Base-by-base conservation (phyloP, 805 yeast genomes). In the Saccharomycopsis fibuligera region DNA sequence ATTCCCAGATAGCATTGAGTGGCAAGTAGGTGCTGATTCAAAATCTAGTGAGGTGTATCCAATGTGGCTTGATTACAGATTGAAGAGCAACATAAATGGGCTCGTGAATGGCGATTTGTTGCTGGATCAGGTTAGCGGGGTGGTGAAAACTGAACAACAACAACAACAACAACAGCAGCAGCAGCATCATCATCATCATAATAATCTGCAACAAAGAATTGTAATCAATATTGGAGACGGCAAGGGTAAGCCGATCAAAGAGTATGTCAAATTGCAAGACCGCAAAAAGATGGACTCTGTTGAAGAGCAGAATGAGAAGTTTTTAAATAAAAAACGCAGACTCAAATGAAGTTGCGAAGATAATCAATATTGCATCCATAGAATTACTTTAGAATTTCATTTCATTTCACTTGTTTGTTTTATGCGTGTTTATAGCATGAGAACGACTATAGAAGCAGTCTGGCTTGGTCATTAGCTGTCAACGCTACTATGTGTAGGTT, bases 161-260 rank as follows among this genome's bases (percentile, higher is more conserved):
- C 1, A 30, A 49, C 3, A 29, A 38, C 12, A 23, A 37, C 5
- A 56, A 68, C 41, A 60, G 62, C 0, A 38, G 44, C 2, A 29
- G n/a, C n/a, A n/a, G n/a, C n/a, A n/a, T n/a, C n/a, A n/a, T n/a
- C n/a, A n/a, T n/a, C n/a, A n/a, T n/a, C 55, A 5, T 41, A 49
- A 5, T 27, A 49, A 5, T 49, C 48, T 27, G 51, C 54, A 17
- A 52, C 57, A 56, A 4, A 60, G 60, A 47, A 55, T 61, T 14
- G 59, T 63, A 21, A 68, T 83, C 27, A 83, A 83, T 57, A 57
- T 76, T 0, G 96, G 97, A n/a, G 83, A 83, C 60, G 97, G 97
- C 0, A 63, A 65, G 25, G 95, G 93, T 1, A 72, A 79, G 45
- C 68, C 75, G n/a, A 70, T 70, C 42, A 67, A 70, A 12, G 68